Conservation (phyloP, 768 basidiomycete genomes). For the Psilocybe cyanescens region DNA sequence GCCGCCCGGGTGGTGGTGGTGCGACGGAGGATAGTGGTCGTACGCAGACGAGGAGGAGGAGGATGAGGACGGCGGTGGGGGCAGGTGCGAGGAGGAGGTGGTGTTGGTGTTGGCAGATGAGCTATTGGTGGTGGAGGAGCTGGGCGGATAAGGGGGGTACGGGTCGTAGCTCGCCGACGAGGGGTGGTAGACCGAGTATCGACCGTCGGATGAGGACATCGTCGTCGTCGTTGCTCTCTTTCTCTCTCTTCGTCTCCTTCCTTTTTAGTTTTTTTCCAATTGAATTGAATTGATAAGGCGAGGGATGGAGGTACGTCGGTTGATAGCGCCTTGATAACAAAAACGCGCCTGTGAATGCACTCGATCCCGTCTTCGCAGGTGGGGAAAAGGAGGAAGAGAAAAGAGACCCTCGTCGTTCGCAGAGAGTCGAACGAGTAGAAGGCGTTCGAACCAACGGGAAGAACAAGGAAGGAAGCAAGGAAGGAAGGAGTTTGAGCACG, state of each 20-base stretch:
- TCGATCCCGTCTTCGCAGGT: background rate
- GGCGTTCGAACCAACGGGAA: no score
- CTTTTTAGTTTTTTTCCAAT: background rate
- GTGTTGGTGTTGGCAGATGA: background rate
- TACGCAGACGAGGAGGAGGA: slow-evolving; percentile 21
- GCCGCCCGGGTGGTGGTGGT: slow-evolving; percentile 13
- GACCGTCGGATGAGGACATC: slow-evolving; percentile 52
- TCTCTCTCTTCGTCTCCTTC: background rate
- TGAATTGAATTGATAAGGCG: slow-evolving; percentile 8
- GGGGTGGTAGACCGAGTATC: slow-evolving; percentile 56
- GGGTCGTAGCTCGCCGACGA: slow-evolving; percentile 49
- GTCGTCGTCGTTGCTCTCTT: slow-evolving; percentile 1
- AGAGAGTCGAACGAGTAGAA: no score
- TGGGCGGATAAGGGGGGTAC: slow-evolving; percentile 17
- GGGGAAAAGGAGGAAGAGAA: background rate
- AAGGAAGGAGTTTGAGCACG: no score
- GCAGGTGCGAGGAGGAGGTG: slow-evolving; percentile 10
- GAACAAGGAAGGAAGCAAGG: no score
- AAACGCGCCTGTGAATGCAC: background rate
- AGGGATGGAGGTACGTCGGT: background rate
- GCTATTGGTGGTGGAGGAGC: slow-evolving; percentile 14
- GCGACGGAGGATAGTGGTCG: slow-evolving; percentile 20
- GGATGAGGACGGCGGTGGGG: slow-evolving; percentile 22
- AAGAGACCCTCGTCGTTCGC: no score
- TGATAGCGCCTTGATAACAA: background rate